These are phyloP conservation scores for Dictyophora rubrovolvata DNA, from an alignment of 768 basidiomycete species.

Conservation along the genomic window DNA sequence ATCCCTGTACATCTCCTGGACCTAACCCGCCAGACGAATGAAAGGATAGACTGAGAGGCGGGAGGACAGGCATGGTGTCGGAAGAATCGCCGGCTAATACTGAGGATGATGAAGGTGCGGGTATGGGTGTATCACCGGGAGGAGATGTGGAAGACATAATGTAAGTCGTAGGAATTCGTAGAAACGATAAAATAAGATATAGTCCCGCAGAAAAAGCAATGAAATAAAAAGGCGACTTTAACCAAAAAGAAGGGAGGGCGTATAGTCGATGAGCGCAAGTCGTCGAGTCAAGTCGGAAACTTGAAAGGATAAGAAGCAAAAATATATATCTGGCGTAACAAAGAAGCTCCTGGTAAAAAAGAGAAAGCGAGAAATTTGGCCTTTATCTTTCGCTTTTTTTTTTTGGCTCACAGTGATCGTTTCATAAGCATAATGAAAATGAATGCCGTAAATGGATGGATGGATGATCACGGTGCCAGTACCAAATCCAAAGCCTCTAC, in stretches of 20 bases:
- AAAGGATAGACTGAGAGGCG: neutral
- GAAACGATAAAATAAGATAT: neutral
- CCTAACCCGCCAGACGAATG: neutral
- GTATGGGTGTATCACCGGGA: neutral
- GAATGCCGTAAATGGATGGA: neutral
- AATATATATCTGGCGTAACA: neutral
- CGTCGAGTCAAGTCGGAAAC: neutral
- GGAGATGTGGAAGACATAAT: neutral
- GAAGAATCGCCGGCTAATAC: neutral
- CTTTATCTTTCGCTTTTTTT: neutral
- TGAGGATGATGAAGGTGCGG: neutral
- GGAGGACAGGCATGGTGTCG: neutral
- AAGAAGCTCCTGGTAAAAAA: neutral
- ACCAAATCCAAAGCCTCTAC: too few relatives aligned
- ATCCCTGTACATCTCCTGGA: neutral
- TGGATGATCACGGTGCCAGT: too few relatives aligned
- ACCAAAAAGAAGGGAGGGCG: neutral
- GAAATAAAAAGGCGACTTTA: neutral
- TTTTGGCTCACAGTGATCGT: neutral
- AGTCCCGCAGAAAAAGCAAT: neutral
- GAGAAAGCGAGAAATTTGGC: neutral
- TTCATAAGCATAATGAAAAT: neutral
- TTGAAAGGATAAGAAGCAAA: neutral
- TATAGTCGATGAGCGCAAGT: neutral
- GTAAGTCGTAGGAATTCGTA: neutral